phyloP scores from a whole-genome alignment of 108 stramenopile genomes.

The Cylindrotheca fusiformis region DNA sequence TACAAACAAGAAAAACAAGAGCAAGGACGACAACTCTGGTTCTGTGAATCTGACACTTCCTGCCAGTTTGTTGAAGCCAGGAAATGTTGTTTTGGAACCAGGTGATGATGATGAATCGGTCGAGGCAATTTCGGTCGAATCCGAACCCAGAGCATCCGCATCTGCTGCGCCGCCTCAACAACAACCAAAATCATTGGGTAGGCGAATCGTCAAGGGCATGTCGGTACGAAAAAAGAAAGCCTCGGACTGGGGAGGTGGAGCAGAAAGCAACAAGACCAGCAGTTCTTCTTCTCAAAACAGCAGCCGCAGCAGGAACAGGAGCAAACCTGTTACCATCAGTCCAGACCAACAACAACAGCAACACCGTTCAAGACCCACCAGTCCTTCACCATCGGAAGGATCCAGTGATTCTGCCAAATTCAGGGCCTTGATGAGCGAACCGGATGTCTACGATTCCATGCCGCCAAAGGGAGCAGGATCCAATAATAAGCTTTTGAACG shows the following conservation, averaged over 20 bases:
- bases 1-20: neutral
- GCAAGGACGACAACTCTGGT: no score
- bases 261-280: no score
- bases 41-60: neutral
- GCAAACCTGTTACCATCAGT: no score
- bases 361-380: neutral
- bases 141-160: neutral
- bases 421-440: neutral
- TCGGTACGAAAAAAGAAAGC: neutral
- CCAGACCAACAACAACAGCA: neutral
- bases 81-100: neutral
- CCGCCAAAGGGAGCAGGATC: neutral
- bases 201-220: neutral
- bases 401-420: neutral
- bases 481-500: neutral
- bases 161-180: neutral
- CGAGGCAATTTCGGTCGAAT: neutral
- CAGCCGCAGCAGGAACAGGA: no score
- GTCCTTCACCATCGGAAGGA: neutral
- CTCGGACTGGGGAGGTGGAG: neutral
- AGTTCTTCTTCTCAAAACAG: no score
- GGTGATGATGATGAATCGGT: neutral
- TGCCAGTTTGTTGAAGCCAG: neutral
- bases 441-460: neutral
- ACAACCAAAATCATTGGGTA: neutral